phyloP scores from a whole-genome alignment of 495 filamentous ascomycete species.

The Penicillium daleae region DNA sequence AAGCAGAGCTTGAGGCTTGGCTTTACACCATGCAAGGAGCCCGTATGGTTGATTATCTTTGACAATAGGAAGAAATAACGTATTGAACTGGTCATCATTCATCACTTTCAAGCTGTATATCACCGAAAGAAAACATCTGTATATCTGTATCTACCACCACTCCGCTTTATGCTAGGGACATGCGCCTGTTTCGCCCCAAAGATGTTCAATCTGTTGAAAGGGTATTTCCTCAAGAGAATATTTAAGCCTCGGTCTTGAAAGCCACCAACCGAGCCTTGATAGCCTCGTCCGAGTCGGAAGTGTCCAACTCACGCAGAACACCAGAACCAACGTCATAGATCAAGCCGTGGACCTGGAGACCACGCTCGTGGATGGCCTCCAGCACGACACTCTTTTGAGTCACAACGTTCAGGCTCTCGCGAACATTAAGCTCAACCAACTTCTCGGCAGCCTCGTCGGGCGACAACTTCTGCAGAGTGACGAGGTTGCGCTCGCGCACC shows the following conservation, averaged over 20 bases:
- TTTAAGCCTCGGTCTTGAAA: slow-evolving; percentile 42
- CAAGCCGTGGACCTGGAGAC: slow-evolving; percentile 72
- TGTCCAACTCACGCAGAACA: slow-evolving; percentile 60
- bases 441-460: slow-evolving; percentile 51
- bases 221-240: background rate
- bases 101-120: background rate
- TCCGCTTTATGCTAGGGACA: background rate
- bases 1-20: background rate
- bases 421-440: slow-evolving; percentile 71
- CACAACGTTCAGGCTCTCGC: slow-evolving; percentile 64
- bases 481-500: slow-evolving; percentile 57
- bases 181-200: background rate
- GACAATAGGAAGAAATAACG: background rate
- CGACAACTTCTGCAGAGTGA: slow-evolving; percentile 51
- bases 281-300: slow-evolving; percentile 41
- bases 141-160: background rate
- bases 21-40: background rate
- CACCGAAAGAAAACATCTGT: background rate
- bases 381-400: slow-evolving; percentile 63
- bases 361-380: slow-evolving; percentile 68
- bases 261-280: slow-evolving; percentile 45
- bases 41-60: background rate
- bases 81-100: background rate
- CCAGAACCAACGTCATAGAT: slow-evolving; percentile 70
- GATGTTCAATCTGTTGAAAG: background rate